phyloP scores from a whole-genome alignment of 257 asterid species.

The Eustoma russellianum region DNA sequence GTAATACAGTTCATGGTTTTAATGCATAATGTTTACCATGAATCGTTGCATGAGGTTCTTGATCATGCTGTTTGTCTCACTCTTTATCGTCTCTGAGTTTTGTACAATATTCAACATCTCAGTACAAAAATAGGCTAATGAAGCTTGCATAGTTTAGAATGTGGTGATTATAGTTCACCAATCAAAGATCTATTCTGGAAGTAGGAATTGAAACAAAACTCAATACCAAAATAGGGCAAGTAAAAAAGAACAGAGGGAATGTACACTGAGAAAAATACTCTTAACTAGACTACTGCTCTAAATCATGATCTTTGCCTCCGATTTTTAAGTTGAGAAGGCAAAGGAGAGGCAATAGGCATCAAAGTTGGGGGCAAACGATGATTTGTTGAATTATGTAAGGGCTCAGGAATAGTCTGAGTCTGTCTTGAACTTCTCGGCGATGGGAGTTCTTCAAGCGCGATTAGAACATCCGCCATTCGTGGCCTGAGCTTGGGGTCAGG shows the following conservation, averaged over 20 bases:
- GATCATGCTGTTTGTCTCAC: too few relatives aligned
- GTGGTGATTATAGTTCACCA: too few relatives aligned
- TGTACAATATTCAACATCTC: too few relatives aligned
- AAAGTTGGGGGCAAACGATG: slow-evolving; percentile 32
- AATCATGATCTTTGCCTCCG: slow-evolving; percentile 35
- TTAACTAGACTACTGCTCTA: slow-evolving; percentile 4
- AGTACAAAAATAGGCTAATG: too few relatives aligned
- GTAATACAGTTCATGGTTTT: too few relatives aligned
- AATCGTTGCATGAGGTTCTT: too few relatives aligned
- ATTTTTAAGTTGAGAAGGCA: slow-evolving; percentile 36
- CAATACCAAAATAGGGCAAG: slow-evolving; percentile 6
- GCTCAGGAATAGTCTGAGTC: slow-evolving; percentile 14
- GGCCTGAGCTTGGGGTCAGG: slow-evolving; percentile 62
- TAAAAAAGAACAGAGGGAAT: slow-evolving; percentile 5
- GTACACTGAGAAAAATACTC: slow-evolving; percentile 8
- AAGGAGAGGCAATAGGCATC: slow-evolving; percentile 50
- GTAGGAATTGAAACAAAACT: not conserved
- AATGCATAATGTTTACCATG: too few relatives aligned
- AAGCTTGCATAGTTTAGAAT: too few relatives aligned
- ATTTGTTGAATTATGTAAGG: slow-evolving; percentile 13
- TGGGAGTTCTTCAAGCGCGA: slow-evolving; percentile 55
- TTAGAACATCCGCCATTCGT: slow-evolving; percentile 51
- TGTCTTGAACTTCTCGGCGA: slow-evolving; percentile 28
- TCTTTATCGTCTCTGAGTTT: too few relatives aligned
- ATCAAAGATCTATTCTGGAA: too few relatives aligned